Evolutionary conservation across 2,329 filamentous ascomycete species (phyloP).

Genomic region (Talaromyces pinophilus): DNA sequence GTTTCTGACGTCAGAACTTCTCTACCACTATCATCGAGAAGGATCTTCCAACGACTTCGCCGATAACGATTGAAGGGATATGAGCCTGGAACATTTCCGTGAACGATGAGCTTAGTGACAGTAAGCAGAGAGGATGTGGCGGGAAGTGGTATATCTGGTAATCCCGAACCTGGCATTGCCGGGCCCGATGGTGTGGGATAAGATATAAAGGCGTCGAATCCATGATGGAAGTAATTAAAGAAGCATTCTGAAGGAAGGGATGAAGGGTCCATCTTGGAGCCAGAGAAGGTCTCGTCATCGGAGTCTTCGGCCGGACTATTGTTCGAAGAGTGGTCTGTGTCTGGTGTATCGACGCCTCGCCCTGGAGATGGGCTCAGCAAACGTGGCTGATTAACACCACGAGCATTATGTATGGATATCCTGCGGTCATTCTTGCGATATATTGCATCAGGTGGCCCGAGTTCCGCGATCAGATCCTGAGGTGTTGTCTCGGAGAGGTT

Average conservation of each 20-base stretch:
- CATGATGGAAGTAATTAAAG: conserved; percentile 96
- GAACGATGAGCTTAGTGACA: conserved; percentile 87
- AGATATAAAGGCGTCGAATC: conserved; percentile 91
- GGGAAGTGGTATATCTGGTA: conserved; percentile 34
- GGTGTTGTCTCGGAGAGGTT: conserved; percentile 82
- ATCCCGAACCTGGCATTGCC: conserved; percentile 57
- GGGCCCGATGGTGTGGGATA: conserved; percentile 67
- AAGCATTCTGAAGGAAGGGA: conserved; percentile 64
- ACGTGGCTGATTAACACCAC: conserved; percentile 34
- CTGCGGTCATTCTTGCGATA: conserved; percentile 89
- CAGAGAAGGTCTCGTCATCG: conserved; percentile 58
- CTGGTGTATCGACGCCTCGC: conserved; percentile 51
- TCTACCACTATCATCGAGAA: conserved; percentile 44
- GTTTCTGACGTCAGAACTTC: conserved; percentile 71
- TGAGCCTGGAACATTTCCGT: conserved; percentile 91
- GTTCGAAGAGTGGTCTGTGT: conserved; percentile 74
- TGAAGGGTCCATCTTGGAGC: conserved; percentile 62
- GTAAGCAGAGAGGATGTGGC: conserved; percentile 64
- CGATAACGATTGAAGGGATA: conserved; percentile 96
- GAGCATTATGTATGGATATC: conserved; percentile 72
- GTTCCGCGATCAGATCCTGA: conserved; percentile 85
- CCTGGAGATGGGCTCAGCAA: conserved; percentile 40
- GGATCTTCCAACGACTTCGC: conserved; percentile 81
- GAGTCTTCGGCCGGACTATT: conserved; percentile 71
- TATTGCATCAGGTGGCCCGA: conserved; percentile 90